Conservation (phyloP, 164 flowering plant genomes). For the Hamamelis virginiana region DNA sequence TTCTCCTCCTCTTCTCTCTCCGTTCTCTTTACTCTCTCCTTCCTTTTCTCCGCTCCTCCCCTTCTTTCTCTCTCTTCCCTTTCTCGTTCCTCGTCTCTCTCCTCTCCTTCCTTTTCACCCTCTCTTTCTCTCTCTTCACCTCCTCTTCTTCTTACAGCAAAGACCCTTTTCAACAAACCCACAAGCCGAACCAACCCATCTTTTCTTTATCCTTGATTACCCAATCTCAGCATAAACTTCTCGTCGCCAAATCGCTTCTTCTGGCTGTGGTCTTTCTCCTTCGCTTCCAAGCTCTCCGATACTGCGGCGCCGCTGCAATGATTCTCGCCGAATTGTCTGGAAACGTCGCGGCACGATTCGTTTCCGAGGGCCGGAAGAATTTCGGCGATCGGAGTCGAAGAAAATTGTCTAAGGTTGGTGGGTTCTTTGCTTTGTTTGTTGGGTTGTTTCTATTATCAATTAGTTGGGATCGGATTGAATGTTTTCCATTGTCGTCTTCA, state of each 20-base stretch:
- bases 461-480: slow-evolving; percentile 78
- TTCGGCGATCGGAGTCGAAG: slow-evolving; percentile 4
- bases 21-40: slow-evolving; percentile 75
- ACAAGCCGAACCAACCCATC: slow-evolving; percentile 23
- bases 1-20: slow-evolving; percentile 74
- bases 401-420: slow-evolving; percentile 43
- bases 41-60: slow-evolving; percentile 51
- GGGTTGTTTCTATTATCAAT: slow-evolving; percentile 67
- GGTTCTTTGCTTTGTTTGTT: slow-evolving; percentile 43
- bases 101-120: slow-evolving; percentile 35
- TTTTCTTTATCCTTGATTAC: slow-evolving; percentile 39
- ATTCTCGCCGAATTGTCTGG: slow-evolving; percentile 87
- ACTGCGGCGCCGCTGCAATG: slow-evolving; percentile 79
- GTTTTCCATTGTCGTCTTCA: slow-evolving; percentile 58
- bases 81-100: slow-evolving; percentile 31
- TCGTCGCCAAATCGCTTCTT: slow-evolving; percentile 53
- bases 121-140: slow-evolving; percentile 34
- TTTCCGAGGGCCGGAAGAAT: slow-evolving; percentile 24
- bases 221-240: slow-evolving; percentile 40
- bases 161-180: slow-evolving; percentile 19
- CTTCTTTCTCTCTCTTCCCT: slow-evolving; percentile 36
- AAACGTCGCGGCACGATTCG: slow-evolving; percentile 55
- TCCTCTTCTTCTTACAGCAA: slow-evolving; percentile 21
- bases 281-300: slow-evolving; percentile 80
- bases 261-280: slow-evolving; percentile 71